Conservation (phyloP, 2,329 filamentous ascomycete genomes). For the Fusarium mangiferae region DNA sequence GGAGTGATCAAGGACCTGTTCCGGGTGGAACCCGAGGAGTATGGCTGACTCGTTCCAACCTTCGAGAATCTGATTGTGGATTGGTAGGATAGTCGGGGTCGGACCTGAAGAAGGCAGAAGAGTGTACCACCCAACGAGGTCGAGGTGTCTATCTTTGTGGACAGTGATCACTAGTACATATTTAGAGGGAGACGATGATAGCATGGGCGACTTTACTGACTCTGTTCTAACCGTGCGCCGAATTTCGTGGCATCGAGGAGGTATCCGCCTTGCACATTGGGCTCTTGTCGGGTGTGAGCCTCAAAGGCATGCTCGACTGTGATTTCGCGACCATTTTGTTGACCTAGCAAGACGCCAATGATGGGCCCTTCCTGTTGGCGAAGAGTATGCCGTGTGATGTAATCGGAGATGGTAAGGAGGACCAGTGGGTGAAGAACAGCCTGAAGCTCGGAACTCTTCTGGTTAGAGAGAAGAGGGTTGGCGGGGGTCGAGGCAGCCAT, state of each 20-base stretch:
- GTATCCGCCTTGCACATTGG: slow-evolving; percentile 64
- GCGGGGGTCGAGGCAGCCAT: slow-evolving; percentile 58
- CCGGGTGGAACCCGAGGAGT: slow-evolving; percentile 86
- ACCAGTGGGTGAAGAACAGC: slow-evolving; percentile 92
- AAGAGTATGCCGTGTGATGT: slow-evolving; percentile 90
- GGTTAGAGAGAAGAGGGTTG: slow-evolving; percentile 72
- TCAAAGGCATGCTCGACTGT: slow-evolving; percentile 96
- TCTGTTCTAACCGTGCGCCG: slow-evolving; percentile 80
- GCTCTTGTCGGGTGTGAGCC: slow-evolving; percentile 66
- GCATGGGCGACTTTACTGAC: slow-evolving; percentile 60
- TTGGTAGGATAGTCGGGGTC: slow-evolving; percentile 71
- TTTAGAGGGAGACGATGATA: neutral
- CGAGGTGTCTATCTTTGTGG: slow-evolving; percentile 83
- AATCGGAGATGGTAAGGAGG: slow-evolving; percentile 95
- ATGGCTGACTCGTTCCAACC: slow-evolving; percentile 86
- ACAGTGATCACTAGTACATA: slow-evolving; percentile 79
- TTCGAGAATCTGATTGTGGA: slow-evolving; percentile 81
- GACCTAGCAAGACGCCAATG: slow-evolving; percentile 87
- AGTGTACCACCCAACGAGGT: slow-evolving; percentile 94
- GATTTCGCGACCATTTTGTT: slow-evolving; percentile 89
- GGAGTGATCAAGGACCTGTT: slow-evolving; percentile 62
- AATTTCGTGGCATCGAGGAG: slow-evolving; percentile 79
- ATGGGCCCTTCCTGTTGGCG: slow-evolving; percentile 80
- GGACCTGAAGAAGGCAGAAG: slow-evolving; percentile 79
- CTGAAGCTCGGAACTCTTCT: slow-evolving; percentile 78